Evolutionary conservation across 192 early-diverging fungal species (phyloP), one percentile per base, ranked within the genome.

Genomic region (Physocladia obscura): DNA sequence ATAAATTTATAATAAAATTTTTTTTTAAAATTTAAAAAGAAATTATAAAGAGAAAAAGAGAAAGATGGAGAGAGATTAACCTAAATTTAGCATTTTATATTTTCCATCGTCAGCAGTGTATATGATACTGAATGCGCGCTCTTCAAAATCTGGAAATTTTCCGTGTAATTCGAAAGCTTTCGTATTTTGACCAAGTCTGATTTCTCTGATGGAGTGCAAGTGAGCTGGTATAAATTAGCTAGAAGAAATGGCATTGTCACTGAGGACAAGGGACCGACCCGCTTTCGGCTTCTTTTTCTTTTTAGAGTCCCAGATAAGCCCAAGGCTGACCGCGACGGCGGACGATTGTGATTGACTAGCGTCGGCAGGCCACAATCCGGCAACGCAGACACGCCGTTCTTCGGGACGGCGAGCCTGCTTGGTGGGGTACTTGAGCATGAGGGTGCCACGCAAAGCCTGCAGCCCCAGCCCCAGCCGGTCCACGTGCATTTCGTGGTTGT

Each of bases 161-260:
- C 79, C 83, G 47, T 81, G 76, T 38, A 79, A 27, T 44, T 79
- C 76, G 59, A 86, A 86, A 4, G 71, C 81, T 51, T 77, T 76
- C 8, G 84, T 86, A 64, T 86, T 83, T 59, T 82, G 80, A 2
- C 84, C 84, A 27, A 86, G 64, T n/a, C 84, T 70, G 36, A 86
- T 81, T 68, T 86, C 84, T n/a, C 71, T 30, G 36, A 85, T 80
- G 35, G 76, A 24, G 40, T 77, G 77, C 3, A 84, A 51, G 49
- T 79, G 74, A 17, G 80, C 82, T 82, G 57, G 15, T 49, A 13
- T 6, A 54, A 54, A 11, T 57, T 27, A 61, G 54, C 26, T 55
- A 24, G 54, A 55, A 26, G 13, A 19, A 15, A 47, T 17, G 44
- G 44, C 13, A 47, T 47, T 21, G 44, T 21, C 13, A 21, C 44